Evolutionary conservation across 768 basidiomycete species (phyloP).

Genomic region (Lactifluus rugatus): DNA sequence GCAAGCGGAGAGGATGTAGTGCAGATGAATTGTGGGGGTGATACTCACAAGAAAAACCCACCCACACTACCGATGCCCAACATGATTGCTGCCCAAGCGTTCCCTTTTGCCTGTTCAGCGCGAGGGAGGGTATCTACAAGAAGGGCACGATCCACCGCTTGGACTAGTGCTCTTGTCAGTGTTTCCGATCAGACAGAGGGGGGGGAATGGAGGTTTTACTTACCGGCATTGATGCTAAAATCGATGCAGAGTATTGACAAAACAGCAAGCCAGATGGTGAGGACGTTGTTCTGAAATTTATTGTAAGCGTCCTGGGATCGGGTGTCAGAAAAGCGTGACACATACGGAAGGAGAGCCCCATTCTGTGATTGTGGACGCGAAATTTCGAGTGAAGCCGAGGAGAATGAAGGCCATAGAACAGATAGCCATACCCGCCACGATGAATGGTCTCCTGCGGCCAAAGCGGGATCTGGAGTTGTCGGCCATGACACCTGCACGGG

Average conservation of each 20-base stretch:
- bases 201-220: not conserved
- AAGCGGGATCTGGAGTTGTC: conserved; percentile 78
- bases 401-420: conserved; percentile 67
- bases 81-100: conserved; percentile 97
- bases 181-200: conserved; percentile 28
- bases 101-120: conserved; percentile 67
- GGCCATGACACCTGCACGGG: conserved; percentile 47
- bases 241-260: conserved; percentile 58
- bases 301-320: not conserved
- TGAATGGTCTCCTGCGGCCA: conserved; percentile 81
- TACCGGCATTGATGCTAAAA: conserved; percentile 52
- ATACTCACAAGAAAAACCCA: conserved; percentile 78
- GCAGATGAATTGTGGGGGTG: not conserved
- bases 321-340: not conserved
- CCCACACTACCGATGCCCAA: conserved; percentile 74
- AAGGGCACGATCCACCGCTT: conserved; percentile 84
- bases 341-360: conserved; percentile 28
- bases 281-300: conserved; percentile 42
- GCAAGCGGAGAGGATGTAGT: not conserved
- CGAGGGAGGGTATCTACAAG: conserved; percentile 79
- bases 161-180: conserved; percentile 39
- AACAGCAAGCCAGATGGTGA: conserved; percentile 75
- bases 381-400: conserved; percentile 68
- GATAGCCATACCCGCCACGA: conserved; percentile 58
- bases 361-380: conserved; percentile 43